Conservation (phyloP, 192 early-diverging fungal genomes). For the Phlyctochytrium bullatum region DNA sequence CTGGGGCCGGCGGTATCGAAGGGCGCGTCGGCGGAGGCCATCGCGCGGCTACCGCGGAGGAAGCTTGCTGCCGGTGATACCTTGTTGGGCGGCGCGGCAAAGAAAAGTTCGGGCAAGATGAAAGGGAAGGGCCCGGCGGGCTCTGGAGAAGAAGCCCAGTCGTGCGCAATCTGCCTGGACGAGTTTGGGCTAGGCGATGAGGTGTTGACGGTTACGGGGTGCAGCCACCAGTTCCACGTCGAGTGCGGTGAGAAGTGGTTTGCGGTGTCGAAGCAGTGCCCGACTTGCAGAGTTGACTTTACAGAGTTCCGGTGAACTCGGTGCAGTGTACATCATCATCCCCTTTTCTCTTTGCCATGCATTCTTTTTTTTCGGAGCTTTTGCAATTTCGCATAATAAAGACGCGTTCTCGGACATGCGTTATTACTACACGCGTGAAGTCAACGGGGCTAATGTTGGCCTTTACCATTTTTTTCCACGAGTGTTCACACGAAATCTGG, state of each 20-base stretch:
- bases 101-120: too few species aligned
- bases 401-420: too few species aligned
- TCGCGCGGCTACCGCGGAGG: neutral
- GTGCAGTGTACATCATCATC: too few species aligned
- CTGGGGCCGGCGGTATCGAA: neutral
- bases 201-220: slow-evolving; percentile 16
- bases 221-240: slow-evolving; percentile 13
- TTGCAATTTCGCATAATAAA: too few species aligned
- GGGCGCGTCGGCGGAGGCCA: neutral
- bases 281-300: slow-evolving; percentile 16
- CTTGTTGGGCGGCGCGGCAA: neutral
- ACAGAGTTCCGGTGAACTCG: slow-evolving; percentile 5
- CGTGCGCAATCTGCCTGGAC: slow-evolving; percentile 24
- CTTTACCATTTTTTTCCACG: too few species aligned
- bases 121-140: too few species aligned
- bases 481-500: too few species aligned
- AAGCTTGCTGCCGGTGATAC: neutral
- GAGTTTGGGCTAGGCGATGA: slow-evolving; percentile 22
- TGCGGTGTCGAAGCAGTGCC: slow-evolving; percentile 14
- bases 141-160: neutral
- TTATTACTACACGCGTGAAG: too few species aligned
- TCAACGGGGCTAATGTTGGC: too few species aligned
- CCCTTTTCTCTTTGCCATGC: too few species aligned
- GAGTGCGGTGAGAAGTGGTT: slow-evolving; percentile 21
- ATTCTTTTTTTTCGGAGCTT: too few species aligned